Conservation (phyloP, 257 asterid genomes). For the Ocimum tenuiflorum region DNA sequence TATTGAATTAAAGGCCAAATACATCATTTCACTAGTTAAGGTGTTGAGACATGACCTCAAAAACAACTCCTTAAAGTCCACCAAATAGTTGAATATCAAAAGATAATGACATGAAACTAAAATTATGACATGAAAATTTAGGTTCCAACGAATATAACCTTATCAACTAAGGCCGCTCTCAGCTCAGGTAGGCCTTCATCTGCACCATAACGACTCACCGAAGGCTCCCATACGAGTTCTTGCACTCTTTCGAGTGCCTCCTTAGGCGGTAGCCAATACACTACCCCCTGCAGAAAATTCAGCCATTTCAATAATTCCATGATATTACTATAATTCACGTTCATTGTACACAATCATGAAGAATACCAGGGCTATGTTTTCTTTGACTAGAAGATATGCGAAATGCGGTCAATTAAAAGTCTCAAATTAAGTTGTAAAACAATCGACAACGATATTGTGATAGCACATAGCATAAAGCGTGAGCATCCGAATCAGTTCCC, state of each 20-base stretch:
- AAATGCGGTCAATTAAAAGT: neutral
- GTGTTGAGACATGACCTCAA: neutral
- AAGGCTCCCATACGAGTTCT: constrained; percentile 74
- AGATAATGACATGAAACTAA: neutral
- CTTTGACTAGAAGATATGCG: neutral
- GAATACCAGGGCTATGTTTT: too few relatives aligned
- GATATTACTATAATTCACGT: neutral
- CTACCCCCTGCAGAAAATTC: constrained; percentile 63
- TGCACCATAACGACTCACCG: constrained; percentile 81
- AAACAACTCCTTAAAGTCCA: neutral
- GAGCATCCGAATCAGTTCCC: neutral
- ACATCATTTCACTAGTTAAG: neutral
- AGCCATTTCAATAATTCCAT: neutral
- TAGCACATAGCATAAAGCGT: constrained; percentile 8
- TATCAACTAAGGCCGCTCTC: constrained; percentile 61
- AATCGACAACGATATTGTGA: neutral
- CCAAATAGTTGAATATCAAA: neutral
- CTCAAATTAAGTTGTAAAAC: neutral
- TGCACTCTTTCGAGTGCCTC: constrained; percentile 72
- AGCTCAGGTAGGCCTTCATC: constrained; percentile 97
- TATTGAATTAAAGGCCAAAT: neutral
- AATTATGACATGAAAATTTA: neutral
- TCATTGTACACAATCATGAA: neutral
- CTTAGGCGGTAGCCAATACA: constrained; percentile 92
- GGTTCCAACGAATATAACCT: constrained; percentile 36